Base-by-base conservation (phyloP, 257 asterid genomes). In the Jaltomata sinuosa region DNA sequence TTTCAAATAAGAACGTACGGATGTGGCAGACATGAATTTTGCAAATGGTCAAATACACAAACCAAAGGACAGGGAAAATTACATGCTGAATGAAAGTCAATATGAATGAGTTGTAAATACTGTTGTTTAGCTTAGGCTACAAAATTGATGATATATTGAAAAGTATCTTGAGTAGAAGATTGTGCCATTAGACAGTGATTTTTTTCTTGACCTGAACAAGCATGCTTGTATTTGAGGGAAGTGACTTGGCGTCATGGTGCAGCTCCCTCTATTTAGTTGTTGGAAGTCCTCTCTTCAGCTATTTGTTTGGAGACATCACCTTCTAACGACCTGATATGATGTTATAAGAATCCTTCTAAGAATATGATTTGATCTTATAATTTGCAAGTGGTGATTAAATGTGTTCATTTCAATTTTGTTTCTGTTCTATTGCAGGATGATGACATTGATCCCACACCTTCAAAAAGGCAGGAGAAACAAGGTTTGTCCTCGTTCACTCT, bases 391-490 rank as follows among this genome's bases (percentile, higher is more conserved):
- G 29, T 80, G 72, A 3, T 50, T 61, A 32, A 69, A 65, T 86
- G 27, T 76, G 78, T 83, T 82, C 72, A 74, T 78, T 80, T 50
- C 32, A 42, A 71, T 40, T 54, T 47, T 55, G 79, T 78, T 84
- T n/a, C 59, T 47, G 8, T 76, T 25, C 34, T 15, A 82, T 79
- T 85, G 84, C 90, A 95, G 98, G 97, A 91, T 85, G 87, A 52
- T 84, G 90, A 82, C 52, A 15, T 89, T 42, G 97, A 94, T 57
- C 50, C 87, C 2, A 85, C 27, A 84, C 86, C 92, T 86, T 84
- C 89, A 55, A 79, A 83, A 81, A 84, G 40, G 86, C 91, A 87
- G 86, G 92, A 84, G 83, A 93, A 89, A 88, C 89, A 87, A 94
- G 97, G 97, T 95, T 83, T 79, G 82, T 38, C 67, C 86, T 29